Evolutionary conservation across 148 eudicot genomes (phyloP).

Genomic region (Amaranthus cruentus): DNA sequence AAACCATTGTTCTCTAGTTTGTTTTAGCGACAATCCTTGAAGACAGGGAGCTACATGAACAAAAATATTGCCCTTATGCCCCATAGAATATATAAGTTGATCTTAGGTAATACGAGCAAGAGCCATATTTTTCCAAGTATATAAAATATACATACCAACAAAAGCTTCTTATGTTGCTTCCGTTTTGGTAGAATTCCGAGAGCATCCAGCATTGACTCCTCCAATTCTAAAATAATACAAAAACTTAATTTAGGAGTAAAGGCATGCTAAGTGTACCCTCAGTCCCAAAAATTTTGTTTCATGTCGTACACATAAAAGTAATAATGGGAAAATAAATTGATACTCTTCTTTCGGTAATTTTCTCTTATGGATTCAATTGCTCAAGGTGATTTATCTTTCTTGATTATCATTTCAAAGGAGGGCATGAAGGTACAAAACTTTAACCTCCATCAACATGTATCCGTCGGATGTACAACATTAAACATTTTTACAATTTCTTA

Average conservation of each 20-base stretch:
- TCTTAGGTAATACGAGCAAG: not conserved
- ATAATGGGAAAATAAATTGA: not conserved
- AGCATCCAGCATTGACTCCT: conserved; percentile 94
- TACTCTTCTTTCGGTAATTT: too few species aligned
- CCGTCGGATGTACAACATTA: not conserved
- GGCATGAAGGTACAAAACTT: not conserved
- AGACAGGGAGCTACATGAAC: not conserved
- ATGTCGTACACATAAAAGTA: not conserved
- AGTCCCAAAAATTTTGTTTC: not conserved
- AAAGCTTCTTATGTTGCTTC: conserved; percentile 85
- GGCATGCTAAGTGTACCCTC: not conserved
- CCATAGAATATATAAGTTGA: not conserved
- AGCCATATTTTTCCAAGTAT: not conserved
- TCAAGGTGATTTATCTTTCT: not conserved
- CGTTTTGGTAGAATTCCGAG: conserved; percentile 93
- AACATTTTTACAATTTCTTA: not conserved
- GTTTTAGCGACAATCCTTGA: too few species aligned
- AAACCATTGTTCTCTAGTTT: too few species aligned
- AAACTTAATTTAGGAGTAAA: conserved; percentile 18
- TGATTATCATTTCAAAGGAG: not conserved
- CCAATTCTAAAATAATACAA: conserved; percentile 58
- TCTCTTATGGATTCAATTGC: not conserved
- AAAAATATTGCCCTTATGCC: not conserved
- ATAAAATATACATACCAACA: conserved; percentile 54
- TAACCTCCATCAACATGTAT: not conserved